Evolutionary conservation across 495 filamentous ascomycete genomes (phyloP).

Genomic region (Bacidia rubella): DNA sequence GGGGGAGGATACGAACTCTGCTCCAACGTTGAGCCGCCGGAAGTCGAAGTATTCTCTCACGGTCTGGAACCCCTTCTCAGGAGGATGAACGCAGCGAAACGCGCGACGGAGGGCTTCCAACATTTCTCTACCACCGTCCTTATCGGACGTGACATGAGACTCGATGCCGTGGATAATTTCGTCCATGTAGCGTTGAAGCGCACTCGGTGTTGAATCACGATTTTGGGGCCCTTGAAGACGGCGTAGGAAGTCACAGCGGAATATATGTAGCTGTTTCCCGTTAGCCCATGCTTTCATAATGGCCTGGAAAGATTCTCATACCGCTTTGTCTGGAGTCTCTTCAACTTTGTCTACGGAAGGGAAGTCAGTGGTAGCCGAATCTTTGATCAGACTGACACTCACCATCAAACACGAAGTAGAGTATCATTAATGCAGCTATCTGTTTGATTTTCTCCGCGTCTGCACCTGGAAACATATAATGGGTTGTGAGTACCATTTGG

Average conservation of each 20-base stretch:
- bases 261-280: not conserved
- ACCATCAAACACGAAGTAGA: conserved; percentile 12
- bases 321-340: conserved; percentile 4
- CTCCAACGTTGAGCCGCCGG: conserved; percentile 2
- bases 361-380: not conserved
- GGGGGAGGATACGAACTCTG: not conserved
- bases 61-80: not conserved
- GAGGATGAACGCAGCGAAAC: not conserved
- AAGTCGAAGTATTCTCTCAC: conserved; percentile 5
- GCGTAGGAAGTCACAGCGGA: not conserved
- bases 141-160: not conserved
- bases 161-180: not conserved
- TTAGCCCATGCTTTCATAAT: too few relatives aligned
- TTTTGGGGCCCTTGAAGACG: not conserved
- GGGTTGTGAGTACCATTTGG: not conserved
- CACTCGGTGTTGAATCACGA: not conserved
- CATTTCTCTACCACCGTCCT: conserved; percentile 5
- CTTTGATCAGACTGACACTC: not conserved
- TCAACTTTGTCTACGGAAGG: conserved; percentile 12
- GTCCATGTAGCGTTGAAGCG: conserved; percentile 2
- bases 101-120: not conserved
- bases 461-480: conserved; percentile 8
- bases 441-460: conserved; percentile 1
- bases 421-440: conserved; percentile 8
- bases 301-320: not conserved